phyloP scores from a whole-genome alignment of 2,329 filamentous ascomycete genomes.

The Ophiostoma pallidulum region DNA sequence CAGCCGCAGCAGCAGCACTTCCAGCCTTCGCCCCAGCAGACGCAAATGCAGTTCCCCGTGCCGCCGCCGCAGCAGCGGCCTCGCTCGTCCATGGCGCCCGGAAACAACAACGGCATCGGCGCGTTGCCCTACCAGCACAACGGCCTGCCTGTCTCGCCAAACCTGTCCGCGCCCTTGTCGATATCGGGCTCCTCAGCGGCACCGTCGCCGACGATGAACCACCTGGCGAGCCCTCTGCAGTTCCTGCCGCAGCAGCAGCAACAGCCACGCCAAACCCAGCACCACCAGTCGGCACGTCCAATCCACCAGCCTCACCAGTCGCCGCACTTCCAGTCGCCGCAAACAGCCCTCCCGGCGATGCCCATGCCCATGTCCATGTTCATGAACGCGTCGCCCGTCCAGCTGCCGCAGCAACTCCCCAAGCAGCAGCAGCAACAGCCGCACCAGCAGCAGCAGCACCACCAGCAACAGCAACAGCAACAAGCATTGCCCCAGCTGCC shows the following conservation, averaged over 20 bases:
- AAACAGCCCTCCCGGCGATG: conserved; percentile 3
- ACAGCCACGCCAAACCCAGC: neutral
- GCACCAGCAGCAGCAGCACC: conserved; percentile 18
- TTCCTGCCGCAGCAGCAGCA: conserved; percentile 9
- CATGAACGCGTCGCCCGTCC: conserved; percentile 9
- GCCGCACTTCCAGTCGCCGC: conserved; percentile 6
- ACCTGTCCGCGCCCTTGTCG: conserved; percentile 7
- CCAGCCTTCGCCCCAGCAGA: conserved; percentile 7
- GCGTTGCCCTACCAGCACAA: conserved; percentile 9
- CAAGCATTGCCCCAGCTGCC: neutral
- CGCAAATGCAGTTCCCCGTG: conserved; percentile 10
- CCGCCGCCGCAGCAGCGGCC: conserved; percentile 10
- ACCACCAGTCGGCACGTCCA: too few species aligned
- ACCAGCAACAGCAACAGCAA: conserved; percentile 17
- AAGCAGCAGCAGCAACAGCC: conserved; percentile 16
- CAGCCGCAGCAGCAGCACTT: conserved; percentile 6
- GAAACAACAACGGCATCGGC: neutral
- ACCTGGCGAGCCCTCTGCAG: conserved; percentile 12
- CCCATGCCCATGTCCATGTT: conserved; percentile 10
- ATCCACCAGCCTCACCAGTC: neutral
- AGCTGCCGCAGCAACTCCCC: conserved; percentile 20
- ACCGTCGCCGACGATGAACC: conserved; percentile 8
- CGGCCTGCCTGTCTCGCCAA: conserved; percentile 2
- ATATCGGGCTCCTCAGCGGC: conserved; percentile 5
- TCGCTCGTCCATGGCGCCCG: conserved; percentile 4